Percentiles rank a stretch among this genome's conserved stretches.
Evolutionary conservation across 176 grass and related monocot genomes (phyloP).

Genomic region (Lolium perenne): DNA sequence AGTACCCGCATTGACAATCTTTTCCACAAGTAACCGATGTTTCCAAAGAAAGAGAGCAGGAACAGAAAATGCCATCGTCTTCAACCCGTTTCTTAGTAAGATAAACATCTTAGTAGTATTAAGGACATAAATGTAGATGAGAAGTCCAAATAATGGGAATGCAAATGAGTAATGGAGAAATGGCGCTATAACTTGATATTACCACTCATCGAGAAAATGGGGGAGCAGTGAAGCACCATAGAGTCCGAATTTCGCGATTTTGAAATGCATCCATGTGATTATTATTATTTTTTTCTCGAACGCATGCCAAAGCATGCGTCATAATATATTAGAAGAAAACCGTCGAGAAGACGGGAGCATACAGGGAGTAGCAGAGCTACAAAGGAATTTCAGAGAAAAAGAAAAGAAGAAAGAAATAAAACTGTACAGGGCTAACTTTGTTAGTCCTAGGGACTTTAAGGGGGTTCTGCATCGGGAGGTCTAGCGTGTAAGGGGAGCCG

Average conservation of each 20-base stretch:
- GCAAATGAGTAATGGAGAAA: background rate
- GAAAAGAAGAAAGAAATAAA: no score
- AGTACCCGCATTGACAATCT: conserved; percentile 89
- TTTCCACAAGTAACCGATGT: conserved; percentile 65
- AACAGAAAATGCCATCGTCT: conserved; percentile 94
- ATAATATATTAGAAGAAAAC: no score
- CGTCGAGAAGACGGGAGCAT: no score
- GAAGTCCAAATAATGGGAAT: background rate
- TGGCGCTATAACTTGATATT: background rate
- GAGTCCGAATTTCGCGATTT: background rate
- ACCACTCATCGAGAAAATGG: background rate
- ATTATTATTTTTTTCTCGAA: no score
- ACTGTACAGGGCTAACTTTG: no score
- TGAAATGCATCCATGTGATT: conserved; percentile 15
- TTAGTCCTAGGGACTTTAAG: no score
- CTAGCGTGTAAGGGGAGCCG: no score
- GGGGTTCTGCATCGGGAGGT: no score
- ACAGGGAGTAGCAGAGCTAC: no score
- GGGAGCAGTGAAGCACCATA: background rate
- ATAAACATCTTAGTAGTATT: conserved; percentile 72
- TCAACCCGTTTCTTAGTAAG: conserved; percentile 75
- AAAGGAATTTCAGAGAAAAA: no score
- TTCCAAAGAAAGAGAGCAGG: conserved; percentile 59
- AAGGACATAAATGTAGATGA: conserved; percentile 43
- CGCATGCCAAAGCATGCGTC: no score